phyloP scores from a whole-genome alignment of 108 stramenopile genomes.

The Cyclostephanos tholiformis region DNA sequence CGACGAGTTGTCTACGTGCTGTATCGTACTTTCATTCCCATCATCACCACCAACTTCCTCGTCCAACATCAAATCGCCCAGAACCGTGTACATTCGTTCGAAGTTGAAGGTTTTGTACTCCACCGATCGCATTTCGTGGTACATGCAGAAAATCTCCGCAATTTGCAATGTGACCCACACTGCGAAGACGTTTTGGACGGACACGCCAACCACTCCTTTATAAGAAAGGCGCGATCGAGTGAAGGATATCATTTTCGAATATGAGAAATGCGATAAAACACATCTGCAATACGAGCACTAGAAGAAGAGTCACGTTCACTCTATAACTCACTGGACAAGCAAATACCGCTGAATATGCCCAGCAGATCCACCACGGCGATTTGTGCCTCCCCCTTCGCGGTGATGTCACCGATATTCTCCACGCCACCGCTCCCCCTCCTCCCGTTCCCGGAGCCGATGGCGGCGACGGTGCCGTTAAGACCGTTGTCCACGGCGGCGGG shows the following conservation, averaged over 20 bases:
- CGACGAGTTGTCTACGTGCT: conserved; percentile 2
- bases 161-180: conserved; percentile 74
- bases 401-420: conserved; percentile 96
- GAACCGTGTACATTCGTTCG: conserved; percentile 75
- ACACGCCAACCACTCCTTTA: conserved; percentile 54
- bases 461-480: conserved; percentile 9
- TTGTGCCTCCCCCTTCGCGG: conserved; percentile 96
- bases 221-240: background rate
- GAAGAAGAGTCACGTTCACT: background rate
- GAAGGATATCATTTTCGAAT: background rate
- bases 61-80: conserved; percentile 33
- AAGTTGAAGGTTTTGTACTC: conserved; percentile 87
- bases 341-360: conserved; percentile 85
- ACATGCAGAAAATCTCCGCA: conserved; percentile 88
- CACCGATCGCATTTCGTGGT: conserved; percentile 82
- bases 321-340: conserved; percentile 57
- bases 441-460: conserved; percentile 2
- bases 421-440: conserved; percentile 53
- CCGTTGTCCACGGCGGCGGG: conserved; percentile 3
- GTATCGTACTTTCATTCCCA: background rate
- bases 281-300: background rate
- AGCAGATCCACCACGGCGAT: conserved; percentile 93
- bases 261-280: background rate
- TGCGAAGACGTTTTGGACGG: conserved; percentile 56
- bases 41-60: background rate